Base-by-base conservation (phyloP, 1,139 yeast genomes). In the Yamadazyma taylorii region DNA sequence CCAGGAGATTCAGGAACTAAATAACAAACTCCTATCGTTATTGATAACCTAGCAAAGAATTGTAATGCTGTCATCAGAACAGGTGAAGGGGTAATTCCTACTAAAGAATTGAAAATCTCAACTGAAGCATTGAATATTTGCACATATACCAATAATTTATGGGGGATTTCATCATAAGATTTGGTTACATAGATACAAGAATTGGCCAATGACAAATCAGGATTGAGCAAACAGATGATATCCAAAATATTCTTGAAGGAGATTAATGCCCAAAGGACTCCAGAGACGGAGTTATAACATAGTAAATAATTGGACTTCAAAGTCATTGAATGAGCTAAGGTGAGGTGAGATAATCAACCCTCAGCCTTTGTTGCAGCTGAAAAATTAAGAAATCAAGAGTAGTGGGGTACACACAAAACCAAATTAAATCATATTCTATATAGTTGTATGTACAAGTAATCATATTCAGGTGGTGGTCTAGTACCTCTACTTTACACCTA, bases 191-290 rank as follows among this genome's bases (percentile, higher is more conserved):
- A 55, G 24, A 37, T 27, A 15, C 40, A 40, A 26, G 36, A 11
- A 1, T 17, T 19, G 13, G 34, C 33, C 15, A 11, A 13, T 0
- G 30, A 25, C 5, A 32, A 22, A 13, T 24, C 28, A 1, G 38
- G 39, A 17, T 39, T 28, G 27, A 43, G 44, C 12, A 34, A 38
- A 10, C 25, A 27, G 17, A 34, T 17, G 9, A 51, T 32, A 35
- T 56, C 60, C 11, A 17, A 35, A 19, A 47, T 14, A n/a, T 60
- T 51, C 12, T 35, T 30, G 17, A 40, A 27, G 10, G 62, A 43
- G 4, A 86, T 76, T 22, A 74, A 70, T 0, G 69, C 63, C 97
- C 96, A 89, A 11, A 85, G 66, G 8, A 75, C 57, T 0, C 82
- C 82, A 6, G 92, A 80, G 10, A 75, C 45, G n/a, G 75, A 67